Evolutionary conservation across 2,329 filamentous ascomycete species (phyloP), one percentile per base, ranked within the genome.

Genomic region (Stachybotrys chartarum): DNA sequence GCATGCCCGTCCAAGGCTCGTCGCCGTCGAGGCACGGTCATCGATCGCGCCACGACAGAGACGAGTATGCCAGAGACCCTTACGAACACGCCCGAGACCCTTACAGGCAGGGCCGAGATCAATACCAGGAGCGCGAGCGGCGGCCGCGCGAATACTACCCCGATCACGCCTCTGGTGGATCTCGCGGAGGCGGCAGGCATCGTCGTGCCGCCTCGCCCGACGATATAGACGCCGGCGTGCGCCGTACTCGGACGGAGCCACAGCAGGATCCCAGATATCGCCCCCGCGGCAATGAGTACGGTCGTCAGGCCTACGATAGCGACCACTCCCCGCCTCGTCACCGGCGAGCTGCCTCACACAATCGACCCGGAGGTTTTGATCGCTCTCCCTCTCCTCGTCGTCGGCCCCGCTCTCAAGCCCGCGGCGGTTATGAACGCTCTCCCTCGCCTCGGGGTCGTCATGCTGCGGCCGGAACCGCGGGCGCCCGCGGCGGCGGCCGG

Each of bases 391-490:
- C 51, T n/a, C 53, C 56, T 45, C 51, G 55, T 53, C 64, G 59
- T 11, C 61, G 61, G 0, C 61, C 61, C 5, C 59, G 59, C 16
- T 67, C 66, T 12, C 65, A 64, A 30, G 59, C 60, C 39, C 57
- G 61, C n/a, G 57, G 60, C 7, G 47, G 52, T 18, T 60, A 56
- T 17, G 54, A 63, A 17, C 60, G 32, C 39, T 55, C 39, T 18
- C 62, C 60, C 4, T 61, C 65, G 4, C 54, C 58, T 5, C 61
- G 65, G 7, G 65, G 64, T 24, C 65, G 63, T 4, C 61, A 59
- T 14, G 64, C 63, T 7, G 53, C 59, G 16, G 56, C 58, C 17
- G 24, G 32, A 47, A 54, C 44, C 8, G 35, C 35, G 14, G 35
- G 35, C 35, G 35, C 10, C 2, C 35, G 35, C 35, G 35, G 35